phyloP scores from a whole-genome alignment of 2,329 filamentous ascomycete genomes.

The Cordyceps tenuipes region DNA sequence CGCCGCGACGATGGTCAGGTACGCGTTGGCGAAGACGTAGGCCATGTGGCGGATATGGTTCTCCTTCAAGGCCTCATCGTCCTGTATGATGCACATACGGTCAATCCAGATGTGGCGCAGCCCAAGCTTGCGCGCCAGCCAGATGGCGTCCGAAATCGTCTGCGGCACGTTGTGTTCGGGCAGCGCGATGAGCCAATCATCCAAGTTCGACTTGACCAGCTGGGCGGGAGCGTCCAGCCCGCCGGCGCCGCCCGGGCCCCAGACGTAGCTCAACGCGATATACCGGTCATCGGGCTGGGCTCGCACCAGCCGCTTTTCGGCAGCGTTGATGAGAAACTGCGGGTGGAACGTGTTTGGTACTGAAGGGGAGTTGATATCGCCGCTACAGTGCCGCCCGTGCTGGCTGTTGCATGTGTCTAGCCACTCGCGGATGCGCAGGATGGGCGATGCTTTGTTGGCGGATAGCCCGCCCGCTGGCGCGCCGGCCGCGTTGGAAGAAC shows the following conservation, averaged over 20 bases:
- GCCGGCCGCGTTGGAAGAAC: background rate
- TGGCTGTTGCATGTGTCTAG: slow-evolving; percentile 35
- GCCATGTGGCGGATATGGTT: slow-evolving; percentile 37
- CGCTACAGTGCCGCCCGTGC: slow-evolving; percentile 32
- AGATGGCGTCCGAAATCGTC: slow-evolving; percentile 37
- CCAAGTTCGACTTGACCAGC: slow-evolving; percentile 29
- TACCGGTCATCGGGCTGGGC: slow-evolving; percentile 32
- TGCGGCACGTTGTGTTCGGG: slow-evolving; percentile 31
- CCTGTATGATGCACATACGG: slow-evolving; percentile 36
- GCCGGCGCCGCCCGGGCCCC: slow-evolving; percentile 23
- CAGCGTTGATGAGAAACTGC: slow-evolving; percentile 32
- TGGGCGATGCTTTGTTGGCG: slow-evolving; percentile 25
- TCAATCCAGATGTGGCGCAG: slow-evolving; percentile 40
- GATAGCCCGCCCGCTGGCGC: slow-evolving; percentile 18
- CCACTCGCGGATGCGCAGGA: slow-evolving; percentile 34
- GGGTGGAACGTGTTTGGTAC: slow-evolving; percentile 28
- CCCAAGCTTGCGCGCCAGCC: slow-evolving; percentile 34
- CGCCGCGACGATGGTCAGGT: slow-evolving; percentile 36
- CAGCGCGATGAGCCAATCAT: slow-evolving; percentile 26
- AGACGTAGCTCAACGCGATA: slow-evolving; percentile 39
- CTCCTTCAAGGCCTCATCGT: slow-evolving; percentile 31
- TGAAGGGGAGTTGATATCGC: slow-evolving; percentile 15
- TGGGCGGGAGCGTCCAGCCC: slow-evolving; percentile 21
- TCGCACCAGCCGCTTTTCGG: slow-evolving; percentile 30
- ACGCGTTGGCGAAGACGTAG: slow-evolving; percentile 35